Base-by-base conservation (phyloP, 2,329 filamentous ascomycete species). In the Penicillium sp. region DNA sequence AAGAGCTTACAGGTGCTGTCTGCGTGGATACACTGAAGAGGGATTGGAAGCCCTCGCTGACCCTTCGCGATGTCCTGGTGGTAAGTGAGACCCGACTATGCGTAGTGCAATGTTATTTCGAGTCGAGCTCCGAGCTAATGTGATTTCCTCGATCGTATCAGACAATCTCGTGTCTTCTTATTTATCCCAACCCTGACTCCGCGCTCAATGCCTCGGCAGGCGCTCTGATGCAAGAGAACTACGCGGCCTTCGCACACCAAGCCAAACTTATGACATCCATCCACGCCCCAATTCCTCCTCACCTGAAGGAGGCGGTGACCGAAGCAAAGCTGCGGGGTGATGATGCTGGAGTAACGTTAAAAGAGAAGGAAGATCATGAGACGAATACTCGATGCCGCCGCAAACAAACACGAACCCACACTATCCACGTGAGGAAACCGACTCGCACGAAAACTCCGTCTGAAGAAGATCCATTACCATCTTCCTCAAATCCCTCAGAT, bases 21-120 rank as follows among this genome's bases (percentile, higher is more conserved):
- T 85, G 82, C 53, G 79, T 85, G 3, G 82, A 84, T 67, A 84
- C 82, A 2, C 61, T 85, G 37, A 85, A 84, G 68, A 72, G 80
- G 39, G 82, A 84, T 58, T 85, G 82, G 82, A 76, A 79, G 49
- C 69, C 74, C 12, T 77, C 72, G 25, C 65, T 84, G 54, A 83
- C 79, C 22, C 62, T 85, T 41, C 70, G 78, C 39, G 80, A 84
- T 68, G 80, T 84, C 3, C 66, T 84, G 14, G 62, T 76, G 42
- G 73, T 75, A 57, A 59, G 73, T 67, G 19, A 9, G 19, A 40
- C 8, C 7, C 11, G 12, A 13, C 12, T 8, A 34, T n/a, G 12
- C 2, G 10, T 18, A 19, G n/a, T 19, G 10, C 8, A 2, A 19
- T n/a, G n/a, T n/a, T n/a, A 5, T 16, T 29, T 18, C 4, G 4